Evolutionary conservation across 106 monocot species (phyloP).

Genomic region (Dendrobium officinale): DNA sequence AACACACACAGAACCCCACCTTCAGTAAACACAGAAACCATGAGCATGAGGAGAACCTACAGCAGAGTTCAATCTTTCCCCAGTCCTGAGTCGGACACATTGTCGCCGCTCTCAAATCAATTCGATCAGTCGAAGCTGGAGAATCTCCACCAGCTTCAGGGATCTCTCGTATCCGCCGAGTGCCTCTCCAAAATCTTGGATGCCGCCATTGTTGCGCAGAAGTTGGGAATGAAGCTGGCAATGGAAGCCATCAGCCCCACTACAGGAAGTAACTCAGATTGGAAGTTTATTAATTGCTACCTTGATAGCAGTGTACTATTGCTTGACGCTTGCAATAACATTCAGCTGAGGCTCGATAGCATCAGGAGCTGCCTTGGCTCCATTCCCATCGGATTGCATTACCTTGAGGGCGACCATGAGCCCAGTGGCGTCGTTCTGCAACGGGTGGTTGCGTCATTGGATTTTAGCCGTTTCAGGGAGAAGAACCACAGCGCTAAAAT

Average conservation of each 20-base stretch:
- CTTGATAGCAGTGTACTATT: background rate
- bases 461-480: background rate
- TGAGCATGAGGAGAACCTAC: background rate
- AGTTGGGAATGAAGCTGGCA: background rate
- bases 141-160: background rate
- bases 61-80: constrained; percentile 4
- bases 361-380: background rate
- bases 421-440: background rate
- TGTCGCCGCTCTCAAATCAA: background rate
- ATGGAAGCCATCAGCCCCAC: background rate
- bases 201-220: background rate
- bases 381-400: background rate
- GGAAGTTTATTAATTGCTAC: background rate
- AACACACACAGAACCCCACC: no score
- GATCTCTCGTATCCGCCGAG: background rate
- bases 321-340: background rate
- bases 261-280: background rate
- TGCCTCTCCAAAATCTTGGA: background rate
- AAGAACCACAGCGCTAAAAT: no score
- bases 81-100: background rate
- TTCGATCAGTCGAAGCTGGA: background rate
- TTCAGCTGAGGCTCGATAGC: background rate
- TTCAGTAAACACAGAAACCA: background rate
- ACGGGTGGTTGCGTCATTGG: background rate
- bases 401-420: background rate